Percentiles rank a stretch among this genome's conserved stretches.
These are phyloP conservation scores for Lactuca saligna DNA, from an alignment of 129 eudicot genomes.

Conservation along the genomic window DNA sequence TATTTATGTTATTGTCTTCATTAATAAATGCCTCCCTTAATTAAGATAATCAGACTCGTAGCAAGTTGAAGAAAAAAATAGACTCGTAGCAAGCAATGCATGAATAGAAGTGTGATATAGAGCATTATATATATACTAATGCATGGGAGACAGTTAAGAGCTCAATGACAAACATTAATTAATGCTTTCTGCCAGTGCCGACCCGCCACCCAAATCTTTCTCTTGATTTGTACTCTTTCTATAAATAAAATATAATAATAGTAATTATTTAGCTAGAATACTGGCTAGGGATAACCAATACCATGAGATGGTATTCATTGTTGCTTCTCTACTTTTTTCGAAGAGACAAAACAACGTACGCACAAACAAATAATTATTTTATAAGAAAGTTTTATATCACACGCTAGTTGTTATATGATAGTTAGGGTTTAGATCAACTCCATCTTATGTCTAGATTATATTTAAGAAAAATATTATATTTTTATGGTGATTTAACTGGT, in stretches of 20 bases:
- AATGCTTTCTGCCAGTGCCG: constrained; percentile 28
- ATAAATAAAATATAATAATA: constrained; percentile 7
- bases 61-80: not conserved
- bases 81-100: too few relatives aligned
- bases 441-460: too few relatives aligned
- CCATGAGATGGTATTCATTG: constrained; percentile 14
- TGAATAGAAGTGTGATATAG: not conserved
- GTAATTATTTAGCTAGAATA: constrained; percentile 8
- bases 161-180: constrained; percentile 23
- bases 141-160: constrained; percentile 17
- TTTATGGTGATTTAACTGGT: too few relatives aligned
- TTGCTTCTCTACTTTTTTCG: not conserved
- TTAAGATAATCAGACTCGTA: constrained; percentile 12
- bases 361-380: too few relatives aligned
- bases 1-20: too few relatives aligned
- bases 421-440: too few relatives aligned
- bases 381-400: too few relatives aligned
- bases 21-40: too few relatives aligned
- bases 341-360: not conserved
- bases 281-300: constrained; percentile 4
- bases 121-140: not conserved
- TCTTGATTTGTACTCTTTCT: constrained; percentile 29
- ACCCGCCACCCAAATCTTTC: constrained; percentile 33
- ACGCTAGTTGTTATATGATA: too few relatives aligned
- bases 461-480: too few relatives aligned